Evolutionary conservation across 2,329 filamentous ascomycete species (phyloP).

Genomic region (Ascocoryne sarcoides): DNA sequence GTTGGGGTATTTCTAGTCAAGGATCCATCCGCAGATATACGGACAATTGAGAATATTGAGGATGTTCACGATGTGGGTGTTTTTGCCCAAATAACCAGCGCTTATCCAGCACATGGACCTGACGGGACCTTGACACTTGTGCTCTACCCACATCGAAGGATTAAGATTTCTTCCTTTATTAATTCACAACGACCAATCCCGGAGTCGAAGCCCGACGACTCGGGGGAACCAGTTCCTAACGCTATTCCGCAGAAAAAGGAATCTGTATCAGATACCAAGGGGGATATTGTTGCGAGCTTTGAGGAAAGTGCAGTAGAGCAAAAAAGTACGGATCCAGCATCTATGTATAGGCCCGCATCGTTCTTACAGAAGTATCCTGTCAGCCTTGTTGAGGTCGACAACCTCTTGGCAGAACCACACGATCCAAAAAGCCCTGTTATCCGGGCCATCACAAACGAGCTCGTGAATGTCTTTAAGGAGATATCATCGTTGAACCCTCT

Average conservation of each 20-base stretch:
- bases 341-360: constrained; percentile 74
- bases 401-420: constrained; percentile 77
- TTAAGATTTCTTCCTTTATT: constrained; percentile 77
- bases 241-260: constrained; percentile 49
- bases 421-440: constrained; percentile 87
- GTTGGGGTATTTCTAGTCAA: constrained; percentile 96
- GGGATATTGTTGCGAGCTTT: constrained; percentile 94
- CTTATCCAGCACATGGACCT: constrained; percentile 83
- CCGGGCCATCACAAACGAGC: constrained; percentile 89
- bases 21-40: constrained; percentile 87
- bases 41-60: constrained; percentile 80
- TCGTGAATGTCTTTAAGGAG: constrained; percentile 98
- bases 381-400: constrained; percentile 91
- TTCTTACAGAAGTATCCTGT: constrained; percentile 89
- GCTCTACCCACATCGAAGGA: constrained; percentile 89
- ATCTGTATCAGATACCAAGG: constrained; percentile 57
- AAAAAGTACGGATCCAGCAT: constrained; percentile 40
- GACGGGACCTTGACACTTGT: constrained; percentile 83
- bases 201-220: constrained; percentile 43
- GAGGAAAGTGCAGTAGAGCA: constrained; percentile 67
- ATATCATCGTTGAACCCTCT: constrained; percentile 88
- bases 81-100: constrained; percentile 95
- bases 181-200: constrained; percentile 34
- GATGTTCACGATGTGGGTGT: constrained; percentile 96
- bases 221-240: constrained; percentile 38